Evolutionary conservation across 2,329 filamentous ascomycete genomes (phyloP), one percentile per base, ranked within the genome.

Genomic region (Apiospora arundinis): DNA sequence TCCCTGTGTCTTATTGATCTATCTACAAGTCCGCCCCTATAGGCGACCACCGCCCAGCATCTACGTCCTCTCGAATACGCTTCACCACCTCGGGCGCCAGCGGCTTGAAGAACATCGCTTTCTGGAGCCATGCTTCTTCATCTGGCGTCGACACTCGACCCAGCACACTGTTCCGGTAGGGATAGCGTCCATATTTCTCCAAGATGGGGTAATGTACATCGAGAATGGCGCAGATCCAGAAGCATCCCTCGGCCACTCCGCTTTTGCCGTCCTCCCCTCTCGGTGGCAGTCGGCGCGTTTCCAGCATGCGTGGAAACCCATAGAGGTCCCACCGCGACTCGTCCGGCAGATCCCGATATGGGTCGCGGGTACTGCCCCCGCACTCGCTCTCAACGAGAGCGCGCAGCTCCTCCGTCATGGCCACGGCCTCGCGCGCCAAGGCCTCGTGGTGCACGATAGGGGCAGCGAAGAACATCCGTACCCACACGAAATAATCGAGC

Each of bases 181-280:
- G 78, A 71, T 79, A 80, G 18, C 76, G 71, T n/a, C 75, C 77
- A 71, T 74, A 80, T 21, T 42, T 66, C 18, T 77, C 74, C 18
- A 80, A 71, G 18, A 78, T 74, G 7, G 78, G 76, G 69, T 74
- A 72, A 68, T 79, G 79, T 5, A 76, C 72, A 63, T 80, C 77
- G 71, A 79, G 73, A 40, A 79, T 48, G 73, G 72, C 75, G 32
- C 74, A 68, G 37, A 77, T 70, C 76, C 78, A 78, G 63, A 76
- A 77, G 12, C 68, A 70, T 56, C 75, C 74, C 46, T 73, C 67
- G 42, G 74, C 74, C 18, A 74, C 71, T 18, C 72, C 72, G 28
- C 65, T 73, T 46, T 71, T 73, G 32, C 56, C 56, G 8, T 63
- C 32, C 32, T n/a, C 56, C 8, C 56, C 56, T 40, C n/a, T 63